phyloP scores from a whole-genome alignment of 73 alveolate genomes.

The Stentor roeselii region DNA sequence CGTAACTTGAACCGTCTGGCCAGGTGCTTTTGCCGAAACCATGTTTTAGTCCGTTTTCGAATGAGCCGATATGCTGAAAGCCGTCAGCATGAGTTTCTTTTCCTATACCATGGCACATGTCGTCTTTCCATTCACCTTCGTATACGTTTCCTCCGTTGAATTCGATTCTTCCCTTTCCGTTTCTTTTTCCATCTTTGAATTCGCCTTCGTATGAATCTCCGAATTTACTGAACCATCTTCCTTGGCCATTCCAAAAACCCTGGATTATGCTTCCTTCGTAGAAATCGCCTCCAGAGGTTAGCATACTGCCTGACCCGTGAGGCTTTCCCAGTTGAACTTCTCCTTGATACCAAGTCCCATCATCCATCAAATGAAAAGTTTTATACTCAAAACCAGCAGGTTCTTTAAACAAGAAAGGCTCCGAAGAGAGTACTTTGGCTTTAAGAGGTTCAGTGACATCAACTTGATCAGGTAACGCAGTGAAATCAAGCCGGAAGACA shows the following conservation, averaged over 20 bases:
- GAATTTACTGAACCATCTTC: neutral
- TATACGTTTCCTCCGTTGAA: neutral
- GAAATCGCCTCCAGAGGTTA: neutral
- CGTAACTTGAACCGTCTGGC: slow-evolving; percentile 44
- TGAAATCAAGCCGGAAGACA: neutral
- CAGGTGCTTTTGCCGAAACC: slow-evolving; percentile 41
- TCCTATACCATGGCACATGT: slow-evolving; percentile 20
- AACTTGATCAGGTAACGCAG: neutral
- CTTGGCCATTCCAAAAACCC: slow-evolving; percentile 20
- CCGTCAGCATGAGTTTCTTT: slow-evolving; percentile 31
- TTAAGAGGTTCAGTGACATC: neutral
- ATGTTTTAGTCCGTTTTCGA: slow-evolving; percentile 37
- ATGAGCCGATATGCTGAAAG: slow-evolving; percentile 40
- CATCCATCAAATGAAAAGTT: neutral
- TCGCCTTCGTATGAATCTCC: slow-evolving; percentile 39
- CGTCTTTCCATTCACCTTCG: slow-evolving; percentile 25
- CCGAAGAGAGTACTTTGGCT: neutral
- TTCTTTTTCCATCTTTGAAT: slow-evolving; percentile 15
- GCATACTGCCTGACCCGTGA: neutral
- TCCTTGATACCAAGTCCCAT: neutral
- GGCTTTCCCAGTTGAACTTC: neutral
- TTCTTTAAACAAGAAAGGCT: neutral
- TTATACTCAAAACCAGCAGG: neutral
- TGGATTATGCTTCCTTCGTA: neutral
- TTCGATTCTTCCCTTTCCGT: slow-evolving; percentile 18